phyloP scores from a whole-genome alignment of 345 rosid genomes.

The Odontarrhena argentea region DNA sequence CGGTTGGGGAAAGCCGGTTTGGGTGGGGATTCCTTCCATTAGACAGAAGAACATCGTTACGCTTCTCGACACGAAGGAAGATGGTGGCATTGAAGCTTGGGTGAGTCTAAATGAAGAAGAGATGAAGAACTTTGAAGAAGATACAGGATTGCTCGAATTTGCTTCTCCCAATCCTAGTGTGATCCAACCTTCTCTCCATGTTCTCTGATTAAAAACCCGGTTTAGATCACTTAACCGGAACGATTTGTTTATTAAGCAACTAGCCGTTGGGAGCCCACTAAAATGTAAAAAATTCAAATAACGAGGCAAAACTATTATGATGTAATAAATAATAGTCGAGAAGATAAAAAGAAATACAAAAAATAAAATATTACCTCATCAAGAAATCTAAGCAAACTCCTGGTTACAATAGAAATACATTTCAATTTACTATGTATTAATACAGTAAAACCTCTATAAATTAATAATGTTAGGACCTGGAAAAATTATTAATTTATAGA shows the following conservation, averaged over 20 bases:
- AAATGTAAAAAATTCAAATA: background rate
- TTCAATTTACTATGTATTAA: background rate
- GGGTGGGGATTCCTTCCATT: conserved; percentile 37
- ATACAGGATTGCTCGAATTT: conserved; percentile 26
- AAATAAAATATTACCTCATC: background rate
- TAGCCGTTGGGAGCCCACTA: conserved; percentile 32
- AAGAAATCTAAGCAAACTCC: background rate
- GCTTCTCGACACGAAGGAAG: conserved; percentile 43
- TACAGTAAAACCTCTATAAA: too few relatives aligned
- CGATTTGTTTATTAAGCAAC: background rate
- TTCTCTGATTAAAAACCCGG: conserved; percentile 23
- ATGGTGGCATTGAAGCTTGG: conserved; percentile 44
- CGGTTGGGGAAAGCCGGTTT: conserved; percentile 50
- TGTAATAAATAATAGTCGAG: conserved; percentile 15
- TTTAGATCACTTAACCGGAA: conserved; percentile 17
- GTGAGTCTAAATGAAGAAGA: conserved; percentile 45
- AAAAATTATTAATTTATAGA: too few relatives aligned
- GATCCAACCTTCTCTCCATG: conserved; percentile 37
- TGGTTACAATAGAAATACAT: background rate
- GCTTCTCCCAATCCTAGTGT: conserved; percentile 38
- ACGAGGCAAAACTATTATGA: conserved; percentile 12
- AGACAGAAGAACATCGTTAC: conserved; percentile 47
- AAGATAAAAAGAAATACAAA: background rate
- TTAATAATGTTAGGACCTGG: too few relatives aligned
- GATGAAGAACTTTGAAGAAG: conserved; percentile 41